Base-by-base conservation (phyloP, 805 yeast genomes). In the Teunomyces funiuensis region DNA sequence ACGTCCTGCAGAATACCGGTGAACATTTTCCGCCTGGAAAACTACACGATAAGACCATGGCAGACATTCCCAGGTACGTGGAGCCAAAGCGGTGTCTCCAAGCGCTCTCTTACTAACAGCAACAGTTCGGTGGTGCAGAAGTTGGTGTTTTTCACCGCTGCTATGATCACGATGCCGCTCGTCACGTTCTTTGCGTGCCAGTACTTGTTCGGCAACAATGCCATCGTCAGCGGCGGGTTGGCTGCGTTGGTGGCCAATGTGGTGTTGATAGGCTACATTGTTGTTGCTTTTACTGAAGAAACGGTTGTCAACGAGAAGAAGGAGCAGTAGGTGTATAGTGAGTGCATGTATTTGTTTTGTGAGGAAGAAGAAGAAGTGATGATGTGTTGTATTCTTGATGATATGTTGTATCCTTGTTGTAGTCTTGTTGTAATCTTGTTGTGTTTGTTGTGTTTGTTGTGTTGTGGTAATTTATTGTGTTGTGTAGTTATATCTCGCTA, bases 201-300 rank as follows among this genome's bases (percentile, higher is more conserved):
- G 50, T 73, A 71, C 51, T 43, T 69, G 14, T 61, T 65, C 44
- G 57, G 52, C 40, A 71, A 68, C 36, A 85, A 77, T 53, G 76
- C 89, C 1, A 61, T 85, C 10, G 65, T 83, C 9, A 81, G 88
- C 38, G 95, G 95, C 30, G 93, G 93, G 2, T 55, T 82, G n/a
- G 88, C 90, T 27, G 93, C 93, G 2, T 69, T 79, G 13, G 77
- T 78, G 42, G 93, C 93, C 19, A 86, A 86, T 55, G 63, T 82
- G 5, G 93, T 86, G 15, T 66, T 86, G 49, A 76, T 85, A 39
- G 86, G 85, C 0, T 86, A 83, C 54, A 80, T 86, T 25, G 70
- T 83, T 13, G 85, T 77, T 45, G 93, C 95, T 1, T 85, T 85
- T 62, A 74, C 74, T 16, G 95, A 86, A 57, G 84, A 83, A 39